Evolutionary conservation across 768 basidiomycete species (phyloP), one percentile per base, ranked within the genome.

Genomic region (Boletus pseudopeckii): DNA sequence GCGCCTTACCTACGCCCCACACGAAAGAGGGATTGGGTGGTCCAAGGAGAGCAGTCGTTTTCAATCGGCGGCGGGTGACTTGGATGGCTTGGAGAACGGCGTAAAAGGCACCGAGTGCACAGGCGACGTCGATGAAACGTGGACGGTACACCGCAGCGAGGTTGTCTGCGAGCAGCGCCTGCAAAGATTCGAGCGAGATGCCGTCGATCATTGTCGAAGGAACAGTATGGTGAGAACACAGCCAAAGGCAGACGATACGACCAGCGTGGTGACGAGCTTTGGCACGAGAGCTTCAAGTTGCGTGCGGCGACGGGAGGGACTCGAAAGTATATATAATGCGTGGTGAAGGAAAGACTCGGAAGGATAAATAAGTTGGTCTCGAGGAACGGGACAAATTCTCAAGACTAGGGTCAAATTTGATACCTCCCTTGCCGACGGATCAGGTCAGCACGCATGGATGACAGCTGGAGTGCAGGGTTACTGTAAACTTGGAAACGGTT

Each of bases 31-130:
- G 53, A 26, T 40, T 58, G 2, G 59, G 38, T 3, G 67, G 67
- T 0, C 67, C 67, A 6, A 51, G 53, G 7, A 68, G 64, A 15
- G 46, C 40, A 7, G 66, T 68, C 17, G 59, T 64, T 15, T 60
- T 62, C 32, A 55, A 8, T 20, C 34, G 32, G 33, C 43, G 28
- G n/a, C 54, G 55, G 3, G 48, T n/a, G n/a, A 46, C 13, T 5
- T 51, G 53, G 2, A 38, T 8, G 13, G 54, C 20, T 28, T 55
- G 60, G 32, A 63, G 8, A 15, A 62, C 7, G 37, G 22, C 40
- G 11, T 57, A 64, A 11, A 52, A 8, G n/a, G 44, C 44, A 17
- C 52, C 51, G 2, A 57, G 24, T 1, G 36, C 40, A 28, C 6
- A 64, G 7, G 37, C 45, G 7, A 52, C 10, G 14, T 64, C 24